Percentiles rank a stretch among this genome's conserved stretches.
Conservation (phyloP, 2,329 filamentous ascomycete species). For the Rasamsonia emersonii region DNA sequence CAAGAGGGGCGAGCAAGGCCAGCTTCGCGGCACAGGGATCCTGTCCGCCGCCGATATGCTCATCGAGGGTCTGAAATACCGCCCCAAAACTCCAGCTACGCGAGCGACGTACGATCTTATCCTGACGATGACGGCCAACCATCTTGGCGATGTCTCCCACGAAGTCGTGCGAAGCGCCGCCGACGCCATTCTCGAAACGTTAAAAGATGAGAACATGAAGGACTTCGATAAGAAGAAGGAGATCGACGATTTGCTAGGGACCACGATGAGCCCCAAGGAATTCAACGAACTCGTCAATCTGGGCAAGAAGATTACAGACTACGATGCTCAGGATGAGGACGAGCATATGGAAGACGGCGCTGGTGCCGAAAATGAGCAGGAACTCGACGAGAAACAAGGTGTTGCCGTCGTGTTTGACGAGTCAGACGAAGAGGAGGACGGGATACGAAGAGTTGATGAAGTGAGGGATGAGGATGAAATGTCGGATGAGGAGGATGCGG, state of each 20-base stretch:
- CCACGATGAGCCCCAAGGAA: slow-evolving; percentile 71
- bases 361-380: slow-evolving; percentile 56
- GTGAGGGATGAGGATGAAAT: slow-evolving; percentile 72
- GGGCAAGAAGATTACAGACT: slow-evolving; percentile 98
- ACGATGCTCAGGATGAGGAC: slow-evolving; percentile 92
- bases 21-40: slow-evolving; percentile 65
- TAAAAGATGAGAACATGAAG: slow-evolving; percentile 93
- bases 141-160: slow-evolving; percentile 85
- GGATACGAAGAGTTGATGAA: slow-evolving; percentile 68
- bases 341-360: slow-evolving; percentile 70
- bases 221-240: slow-evolving; percentile 98
- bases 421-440: slow-evolving; percentile 77
- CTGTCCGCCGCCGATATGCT: slow-evolving; percentile 75
- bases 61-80: slow-evolving; percentile 85
- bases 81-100: slow-evolving; percentile 83
- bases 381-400: slow-evolving; percentile 89
- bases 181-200: slow-evolving; percentile 78
- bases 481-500: slow-evolving; percentile 60
- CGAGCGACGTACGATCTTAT: slow-evolving; percentile 92
- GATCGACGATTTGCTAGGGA: slow-evolving; percentile 86
- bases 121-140: slow-evolving; percentile 77
- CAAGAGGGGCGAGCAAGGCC: slow-evolving; percentile 64
- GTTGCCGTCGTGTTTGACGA: slow-evolving; percentile 97
- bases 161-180: slow-evolving; percentile 89
- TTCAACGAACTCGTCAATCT: slow-evolving; percentile 96